Evolutionary conservation across 371 early-diverging fungal genomes (phyloP).

Genomic region (Coemansia linderi): DNA sequence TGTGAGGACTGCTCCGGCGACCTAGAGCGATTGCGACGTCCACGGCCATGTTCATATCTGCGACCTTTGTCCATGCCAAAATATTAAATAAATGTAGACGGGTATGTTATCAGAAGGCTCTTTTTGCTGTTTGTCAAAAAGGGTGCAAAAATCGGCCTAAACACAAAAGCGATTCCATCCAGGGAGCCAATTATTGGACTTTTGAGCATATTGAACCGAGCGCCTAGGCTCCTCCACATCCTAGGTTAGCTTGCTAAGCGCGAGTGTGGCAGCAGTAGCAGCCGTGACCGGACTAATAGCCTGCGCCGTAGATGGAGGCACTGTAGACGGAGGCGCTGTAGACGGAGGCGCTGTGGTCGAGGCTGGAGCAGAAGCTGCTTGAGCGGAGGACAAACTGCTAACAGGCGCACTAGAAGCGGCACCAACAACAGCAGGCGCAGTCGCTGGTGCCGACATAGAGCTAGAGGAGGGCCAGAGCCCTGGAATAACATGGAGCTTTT

Average conservation of each 20-base stretch:
- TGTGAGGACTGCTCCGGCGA: slow-evolving; percentile 1
- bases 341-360: background rate
- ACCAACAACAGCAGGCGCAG: background rate
- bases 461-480: background rate
- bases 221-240: no score
- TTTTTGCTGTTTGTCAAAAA: background rate
- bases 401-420: no score
- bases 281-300: no score
- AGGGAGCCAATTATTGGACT: background rate
- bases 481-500: background rate
- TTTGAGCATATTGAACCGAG: no score
- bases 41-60: background rate
- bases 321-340: background rate
- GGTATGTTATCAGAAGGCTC: background rate
- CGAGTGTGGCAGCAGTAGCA: no score
- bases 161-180: background rate
- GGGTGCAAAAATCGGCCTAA: background rate
- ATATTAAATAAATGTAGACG: background rate
- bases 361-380: background rate
- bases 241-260: no score
- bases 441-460: background rate
- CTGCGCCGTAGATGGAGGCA: no score
- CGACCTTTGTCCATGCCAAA: background rate
- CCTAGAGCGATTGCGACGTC: slow-evolving; percentile 2
- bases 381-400: background rate